A percentile compares a stretch with the other conserved stretches of the same genome.
Conservation (phyloP, 1,139 yeast species). For the Blastobotrys capitulatus region DNA sequence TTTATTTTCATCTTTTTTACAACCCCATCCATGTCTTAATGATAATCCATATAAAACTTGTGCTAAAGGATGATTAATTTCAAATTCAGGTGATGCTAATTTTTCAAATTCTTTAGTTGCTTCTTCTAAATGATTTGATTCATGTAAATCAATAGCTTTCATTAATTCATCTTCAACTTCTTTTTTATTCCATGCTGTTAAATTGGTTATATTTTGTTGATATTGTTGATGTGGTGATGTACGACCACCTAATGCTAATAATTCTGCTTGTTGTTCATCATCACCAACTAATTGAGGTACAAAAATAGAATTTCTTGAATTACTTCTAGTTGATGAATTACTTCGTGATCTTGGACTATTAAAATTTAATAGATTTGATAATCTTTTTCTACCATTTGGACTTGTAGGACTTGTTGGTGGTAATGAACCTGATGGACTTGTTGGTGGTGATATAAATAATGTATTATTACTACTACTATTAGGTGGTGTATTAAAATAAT, state of each 20-base stretch:
- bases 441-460: background rate
- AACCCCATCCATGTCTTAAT: slow-evolving; percentile 36
- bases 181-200: slow-evolving; percentile 8
- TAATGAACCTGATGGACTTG: background rate
- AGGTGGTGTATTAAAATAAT: background rate
- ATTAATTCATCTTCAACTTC: slow-evolving; percentile 24
- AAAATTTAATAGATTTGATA: background rate
- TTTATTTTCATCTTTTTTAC: slow-evolving; percentile 20
- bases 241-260: slow-evolving; percentile 7
- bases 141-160: slow-evolving; percentile 30
- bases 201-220: background rate
- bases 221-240: background rate
- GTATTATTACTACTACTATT: background rate
- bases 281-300: slow-evolving; percentile 8
- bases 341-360: background rate
- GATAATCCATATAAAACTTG: slow-evolving; percentile 32
- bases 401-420: background rate
- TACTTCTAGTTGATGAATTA: background rate
- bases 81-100: slow-evolving; percentile 25
- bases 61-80: slow-evolving; percentile 28
- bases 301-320: background rate
- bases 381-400: background rate
- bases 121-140: slow-evolving; percentile 23
- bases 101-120: slow-evolving; percentile 22
- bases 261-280: slow-evolving; percentile 13